Base-by-base conservation (phyloP, 2,329 filamentous ascomycete species). In the Cercospora canescens region DNA sequence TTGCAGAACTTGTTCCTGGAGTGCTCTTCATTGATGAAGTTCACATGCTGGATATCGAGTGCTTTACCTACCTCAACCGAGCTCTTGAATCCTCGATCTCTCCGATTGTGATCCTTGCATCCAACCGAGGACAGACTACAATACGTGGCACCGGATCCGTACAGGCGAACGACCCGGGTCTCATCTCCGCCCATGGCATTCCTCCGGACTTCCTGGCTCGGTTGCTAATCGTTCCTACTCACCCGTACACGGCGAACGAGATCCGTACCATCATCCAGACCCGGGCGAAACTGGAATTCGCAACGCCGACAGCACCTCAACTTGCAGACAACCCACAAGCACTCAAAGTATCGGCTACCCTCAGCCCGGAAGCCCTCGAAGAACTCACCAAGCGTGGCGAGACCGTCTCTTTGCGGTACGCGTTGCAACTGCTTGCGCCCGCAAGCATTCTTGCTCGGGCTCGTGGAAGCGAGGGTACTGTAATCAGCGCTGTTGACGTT, bases 21-120 rank as follows among this genome's bases (percentile, higher is more conserved):
- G 95, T 99, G 67, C 85, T 99, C 57, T 99, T 99, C 83, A 99
- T 99, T 74, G 95, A 99, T 76, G 95, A 99, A 88, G 94, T 96
- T 67, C 94, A 99, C 84, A 99, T 99, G 95, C 93, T 99, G 74
- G 95, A 99, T 79, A 91, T 99, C 73, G 95, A 99, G 84, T 96
- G 94, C 84, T 99, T 98, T 83, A 98, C 95, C 72, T 99, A 97
- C 82, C 89, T 99, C 76, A 98, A 98, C 85, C 92, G 94, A 77
- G 95, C 95, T n/a, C 87, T 99, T 72, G 95, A 99, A 85, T 94
- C 92, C 63, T 88, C 89, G 71, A 96, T 99, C 76, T 94, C 94
- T 1, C 95, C 95, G 65, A 97, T 99, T 76, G 95, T 99, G 68
- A 95, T 99, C 72, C 89, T 99, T 67, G 95, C 95, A 66, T 98